Conservation (phyloP, 345 rosid genomes). For the Hevea brasiliensis region DNA sequence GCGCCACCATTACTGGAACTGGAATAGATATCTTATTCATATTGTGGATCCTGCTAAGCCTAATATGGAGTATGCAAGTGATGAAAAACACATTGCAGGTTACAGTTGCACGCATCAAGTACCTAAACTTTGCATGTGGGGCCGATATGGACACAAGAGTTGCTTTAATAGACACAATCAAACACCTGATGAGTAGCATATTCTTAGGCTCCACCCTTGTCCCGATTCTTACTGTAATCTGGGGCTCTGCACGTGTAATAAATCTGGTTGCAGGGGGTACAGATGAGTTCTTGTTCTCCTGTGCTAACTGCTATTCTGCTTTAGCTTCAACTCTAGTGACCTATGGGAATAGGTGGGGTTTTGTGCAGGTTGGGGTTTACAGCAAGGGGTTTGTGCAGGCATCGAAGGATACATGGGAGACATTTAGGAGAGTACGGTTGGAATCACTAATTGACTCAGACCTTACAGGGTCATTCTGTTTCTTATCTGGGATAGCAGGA, state of each 20-base stretch:
- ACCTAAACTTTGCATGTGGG: slow-evolving; percentile 50
- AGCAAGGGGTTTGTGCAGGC: slow-evolving; percentile 70
- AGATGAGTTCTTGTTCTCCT: slow-evolving; percentile 70
- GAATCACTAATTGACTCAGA: slow-evolving; percentile 61
- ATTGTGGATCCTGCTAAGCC: slow-evolving; percentile 51
- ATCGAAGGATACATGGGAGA: slow-evolving; percentile 66
- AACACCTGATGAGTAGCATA: slow-evolving; percentile 54
- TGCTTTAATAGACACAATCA: slow-evolving; percentile 47
- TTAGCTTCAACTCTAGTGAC: slow-evolving; percentile 47
- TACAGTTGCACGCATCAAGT: slow-evolving; percentile 57
- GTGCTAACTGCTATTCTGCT: slow-evolving; percentile 60
- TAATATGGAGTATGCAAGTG: slow-evolving; percentile 77
- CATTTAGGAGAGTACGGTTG: slow-evolving; percentile 41
- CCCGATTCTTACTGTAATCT: slow-evolving; percentile 48
- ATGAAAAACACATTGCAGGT: slow-evolving; percentile 58
- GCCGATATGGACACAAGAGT: slow-evolving; percentile 44
- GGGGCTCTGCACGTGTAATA: slow-evolving; percentile 59
- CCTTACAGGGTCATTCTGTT: slow-evolving; percentile 75
- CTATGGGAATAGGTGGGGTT: slow-evolving; percentile 75
- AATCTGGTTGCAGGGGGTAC: slow-evolving; percentile 47
- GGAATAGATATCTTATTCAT: slow-evolving; percentile 53
- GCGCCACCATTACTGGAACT: slow-evolving; percentile 63
- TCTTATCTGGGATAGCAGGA: slow-evolving; percentile 56
- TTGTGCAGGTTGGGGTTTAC: slow-evolving; percentile 72
- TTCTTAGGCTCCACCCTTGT: slow-evolving; percentile 64